Conservation (phyloP, 2,329 filamentous ascomycete species). For the Endocalyx cinctus region DNA sequence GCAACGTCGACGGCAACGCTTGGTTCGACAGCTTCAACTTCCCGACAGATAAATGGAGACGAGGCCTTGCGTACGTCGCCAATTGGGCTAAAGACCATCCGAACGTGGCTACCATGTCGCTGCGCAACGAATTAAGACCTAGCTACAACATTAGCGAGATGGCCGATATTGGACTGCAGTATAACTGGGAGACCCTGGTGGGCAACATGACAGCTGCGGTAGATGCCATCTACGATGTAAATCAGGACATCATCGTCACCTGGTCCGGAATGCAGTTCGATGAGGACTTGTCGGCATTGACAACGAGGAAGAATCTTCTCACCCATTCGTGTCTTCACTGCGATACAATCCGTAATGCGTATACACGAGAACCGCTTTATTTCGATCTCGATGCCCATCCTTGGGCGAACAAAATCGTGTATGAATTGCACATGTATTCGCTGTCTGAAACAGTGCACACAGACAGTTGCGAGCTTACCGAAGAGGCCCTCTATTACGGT, state of each 20-base stretch:
- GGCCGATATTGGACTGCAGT: conserved; percentile 15
- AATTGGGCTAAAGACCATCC: conserved; percentile 33
- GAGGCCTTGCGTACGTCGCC: conserved; percentile 47
- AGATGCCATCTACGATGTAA: conserved; percentile 34
- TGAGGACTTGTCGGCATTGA: conserved; percentile 35
- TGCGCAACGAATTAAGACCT: conserved; percentile 31
- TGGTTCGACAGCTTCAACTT: conserved; percentile 52
- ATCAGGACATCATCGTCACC: conserved; percentile 38
- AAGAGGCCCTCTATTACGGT: conserved; percentile 39
- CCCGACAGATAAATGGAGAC: conserved; percentile 45
- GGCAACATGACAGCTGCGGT: conserved; percentile 34
- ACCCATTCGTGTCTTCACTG: conserved; percentile 33
- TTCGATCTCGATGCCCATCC: conserved; percentile 38
- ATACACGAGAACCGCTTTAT: conserved; percentile 33
- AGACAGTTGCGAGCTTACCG: conserved; percentile 37
- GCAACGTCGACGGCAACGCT: conserved; percentile 39
- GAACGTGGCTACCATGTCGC: conserved; percentile 28
- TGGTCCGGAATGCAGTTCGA: conserved; percentile 41
- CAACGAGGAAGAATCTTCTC: conserved; percentile 30
- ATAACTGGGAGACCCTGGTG: conserved; percentile 39
- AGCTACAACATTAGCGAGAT: conserved; percentile 20
- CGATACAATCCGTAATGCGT: conserved; percentile 31
- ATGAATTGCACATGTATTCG: conserved; percentile 35
- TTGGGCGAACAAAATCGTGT: conserved; percentile 40
- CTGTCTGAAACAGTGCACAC: conserved; percentile 33